A percentile compares a stretch with the other conserved stretches of the same genome.
Conservation (phyloP, 345 rosid genomes). For the Eucalyptus caleyi region DNA sequence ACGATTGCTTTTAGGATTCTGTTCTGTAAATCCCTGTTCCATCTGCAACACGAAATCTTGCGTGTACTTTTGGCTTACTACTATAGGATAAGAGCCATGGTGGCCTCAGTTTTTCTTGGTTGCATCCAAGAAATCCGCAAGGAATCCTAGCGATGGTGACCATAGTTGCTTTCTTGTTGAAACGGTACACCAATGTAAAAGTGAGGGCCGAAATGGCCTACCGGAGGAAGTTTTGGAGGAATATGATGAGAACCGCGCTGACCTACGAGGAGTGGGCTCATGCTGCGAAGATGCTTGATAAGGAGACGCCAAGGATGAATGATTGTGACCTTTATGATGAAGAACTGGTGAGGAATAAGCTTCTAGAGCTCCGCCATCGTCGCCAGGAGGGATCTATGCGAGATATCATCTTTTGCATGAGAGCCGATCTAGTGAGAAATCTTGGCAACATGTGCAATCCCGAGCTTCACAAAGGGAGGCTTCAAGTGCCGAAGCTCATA, state of each 20-base stretch:
- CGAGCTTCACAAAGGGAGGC: conserved; percentile 95
- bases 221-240: conserved; percentile 97
- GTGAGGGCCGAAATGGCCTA: conserved; percentile 92
- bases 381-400: conserved; percentile 83
- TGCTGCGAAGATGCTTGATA: conserved; percentile 96
- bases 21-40: conserved; percentile 66
- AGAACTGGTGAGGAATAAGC: conserved; percentile 81
- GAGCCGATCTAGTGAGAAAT: conserved; percentile 92
- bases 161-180: conserved; percentile 70
- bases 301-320: conserved; percentile 66
- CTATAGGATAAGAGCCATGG: conserved; percentile 20
- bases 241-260: conserved; percentile 80
- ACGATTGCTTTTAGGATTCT: conserved; percentile 79
- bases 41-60: conserved; percentile 42
- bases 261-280: conserved; percentile 98
- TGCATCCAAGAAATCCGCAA: conserved; percentile 92
- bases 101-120: conserved; percentile 63
- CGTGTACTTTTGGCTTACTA: conserved; percentile 23
- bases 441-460: conserved; percentile 98
- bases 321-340: conserved; percentile 77
- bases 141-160: conserved; percentile 92
- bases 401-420: conserved; percentile 92
- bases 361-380: conserved; percentile 72
- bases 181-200: conserved; percentile 76
- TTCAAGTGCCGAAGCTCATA: conserved; percentile 83